phyloP scores from a whole-genome alignment of 225 moss, liverwort and hornwort genomes.

The Pleurozium schreberi region DNA sequence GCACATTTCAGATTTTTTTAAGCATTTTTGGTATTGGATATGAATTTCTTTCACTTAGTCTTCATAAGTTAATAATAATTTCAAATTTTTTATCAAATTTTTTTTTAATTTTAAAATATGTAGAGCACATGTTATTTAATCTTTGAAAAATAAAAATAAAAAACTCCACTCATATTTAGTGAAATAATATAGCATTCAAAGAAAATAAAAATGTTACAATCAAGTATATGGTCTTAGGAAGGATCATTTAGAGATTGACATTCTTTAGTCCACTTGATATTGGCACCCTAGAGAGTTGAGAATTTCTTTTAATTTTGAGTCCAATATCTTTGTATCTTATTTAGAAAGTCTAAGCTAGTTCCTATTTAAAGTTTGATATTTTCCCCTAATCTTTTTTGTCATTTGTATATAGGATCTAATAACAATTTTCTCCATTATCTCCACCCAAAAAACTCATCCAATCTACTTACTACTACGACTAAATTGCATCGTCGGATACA shows the following conservation, averaged over 20 bases:
- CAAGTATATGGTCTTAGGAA: no score
- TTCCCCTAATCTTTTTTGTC: not conserved
- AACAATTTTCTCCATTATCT: not conserved
- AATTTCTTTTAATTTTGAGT: not conserved
- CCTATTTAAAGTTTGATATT: not conserved
- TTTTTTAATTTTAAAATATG: not conserved
- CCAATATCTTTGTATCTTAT: not conserved
- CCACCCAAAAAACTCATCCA: fast-evolving
- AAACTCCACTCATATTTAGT: not conserved
- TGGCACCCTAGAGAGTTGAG: not conserved
- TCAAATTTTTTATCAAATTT: no score
- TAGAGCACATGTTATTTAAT: not conserved
- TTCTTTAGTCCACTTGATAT: not conserved
- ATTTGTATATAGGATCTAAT: not conserved
- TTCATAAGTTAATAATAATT: no score
- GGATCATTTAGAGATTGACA: not conserved
- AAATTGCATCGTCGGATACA: no score
- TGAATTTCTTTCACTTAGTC: no score
- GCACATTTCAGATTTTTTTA: no score
- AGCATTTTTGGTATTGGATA: no score
- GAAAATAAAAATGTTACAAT: no score
- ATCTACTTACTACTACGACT: no score
- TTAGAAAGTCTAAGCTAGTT: not conserved
- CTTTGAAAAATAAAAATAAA: no score
- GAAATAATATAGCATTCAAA: no score